Conservation (phyloP, 345 rosid species). For the Rubroshorea leprosula region DNA sequence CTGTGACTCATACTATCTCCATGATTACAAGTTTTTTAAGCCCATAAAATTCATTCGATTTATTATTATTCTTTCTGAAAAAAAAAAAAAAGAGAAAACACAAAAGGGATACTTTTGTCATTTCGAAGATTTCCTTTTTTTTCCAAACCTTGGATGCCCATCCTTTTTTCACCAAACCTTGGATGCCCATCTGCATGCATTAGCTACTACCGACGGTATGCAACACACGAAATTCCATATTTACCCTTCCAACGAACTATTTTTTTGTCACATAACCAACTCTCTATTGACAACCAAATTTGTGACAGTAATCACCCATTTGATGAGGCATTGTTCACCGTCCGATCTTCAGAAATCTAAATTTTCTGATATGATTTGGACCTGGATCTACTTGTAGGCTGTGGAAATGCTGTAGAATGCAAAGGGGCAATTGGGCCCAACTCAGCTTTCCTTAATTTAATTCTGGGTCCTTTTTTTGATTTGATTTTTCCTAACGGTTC, state of each 20-base stretch:
- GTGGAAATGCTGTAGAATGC: no score
- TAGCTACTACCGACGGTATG: conserved; percentile 12
- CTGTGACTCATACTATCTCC: no score
- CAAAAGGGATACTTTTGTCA: conserved; percentile 12
- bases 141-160: conserved; percentile 10
- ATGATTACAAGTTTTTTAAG: no score
- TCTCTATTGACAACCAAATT: neutral
- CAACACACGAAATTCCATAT: neutral
- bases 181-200: conserved; percentile 8
- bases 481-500: conserved; percentile 10
- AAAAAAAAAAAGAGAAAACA: no score
- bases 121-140: neutral
- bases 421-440: neutral
- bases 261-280: no score
- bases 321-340: neutral
- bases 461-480: conserved; percentile 6
- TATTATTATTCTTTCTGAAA: no score
- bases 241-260: conserved; percentile 8
- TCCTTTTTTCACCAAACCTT: neutral
- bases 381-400: no score
- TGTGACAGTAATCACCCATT: neutral
- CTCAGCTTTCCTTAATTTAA: neutral
- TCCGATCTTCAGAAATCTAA: neutral
- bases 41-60: neutral
- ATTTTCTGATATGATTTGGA: neutral